Evolutionary conservation across 2,329 filamentous ascomycete species (phyloP).

Genomic region (Lachnellula hyalina): DNA sequence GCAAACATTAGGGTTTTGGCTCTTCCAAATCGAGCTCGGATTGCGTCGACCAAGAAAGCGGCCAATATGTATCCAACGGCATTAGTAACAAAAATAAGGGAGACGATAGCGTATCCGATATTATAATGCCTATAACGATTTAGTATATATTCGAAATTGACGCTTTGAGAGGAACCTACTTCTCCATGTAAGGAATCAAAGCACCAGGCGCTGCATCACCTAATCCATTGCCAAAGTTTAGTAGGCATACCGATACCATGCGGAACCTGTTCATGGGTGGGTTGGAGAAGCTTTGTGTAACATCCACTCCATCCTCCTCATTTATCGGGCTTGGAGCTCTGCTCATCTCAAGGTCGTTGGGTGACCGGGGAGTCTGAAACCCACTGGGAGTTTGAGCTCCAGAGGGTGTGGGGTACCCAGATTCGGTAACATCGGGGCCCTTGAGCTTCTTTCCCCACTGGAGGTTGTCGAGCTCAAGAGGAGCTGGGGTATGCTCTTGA

Average conservation of each 20-base stretch:
- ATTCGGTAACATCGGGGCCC: slow-evolving; percentile 3
- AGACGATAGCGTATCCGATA: slow-evolving; percentile 74
- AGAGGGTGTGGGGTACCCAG: slow-evolving; percentile 1
- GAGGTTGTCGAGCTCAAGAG: slow-evolving; percentile 25
- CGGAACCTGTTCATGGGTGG: slow-evolving; percentile 67
- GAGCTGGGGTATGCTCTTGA: slow-evolving; percentile 13
- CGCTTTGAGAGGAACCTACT: slow-evolving; percentile 31
- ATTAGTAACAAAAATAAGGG: slow-evolving; percentile 75
- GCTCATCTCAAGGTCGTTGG: slow-evolving; percentile 43
- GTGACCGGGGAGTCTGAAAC: slow-evolving; percentile 18
- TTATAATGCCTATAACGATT: slow-evolving; percentile 49
- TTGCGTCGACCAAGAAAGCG: slow-evolving; percentile 60
- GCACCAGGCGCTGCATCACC: slow-evolving; percentile 74
- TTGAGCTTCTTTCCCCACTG: slow-evolving; percentile 21
- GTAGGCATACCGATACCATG: slow-evolving; percentile 57
- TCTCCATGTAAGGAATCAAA: slow-evolving; percentile 75
- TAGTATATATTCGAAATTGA: slow-evolving; percentile 1
- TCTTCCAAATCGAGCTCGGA: slow-evolving; percentile 59
- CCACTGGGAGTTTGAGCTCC: slow-evolving; percentile 21
- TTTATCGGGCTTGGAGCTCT: slow-evolving; percentile 43
- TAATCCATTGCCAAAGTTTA: slow-evolving; percentile 64
- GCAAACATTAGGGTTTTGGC: slow-evolving; percentile 57
- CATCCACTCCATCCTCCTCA: slow-evolving; percentile 36
- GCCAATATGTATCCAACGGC: slow-evolving; percentile 71
- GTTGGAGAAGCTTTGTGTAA: slow-evolving; percentile 52